Conservation (phyloP, 2,329 filamentous ascomycete species). For the Emergomyces pasteurianus region DNA sequence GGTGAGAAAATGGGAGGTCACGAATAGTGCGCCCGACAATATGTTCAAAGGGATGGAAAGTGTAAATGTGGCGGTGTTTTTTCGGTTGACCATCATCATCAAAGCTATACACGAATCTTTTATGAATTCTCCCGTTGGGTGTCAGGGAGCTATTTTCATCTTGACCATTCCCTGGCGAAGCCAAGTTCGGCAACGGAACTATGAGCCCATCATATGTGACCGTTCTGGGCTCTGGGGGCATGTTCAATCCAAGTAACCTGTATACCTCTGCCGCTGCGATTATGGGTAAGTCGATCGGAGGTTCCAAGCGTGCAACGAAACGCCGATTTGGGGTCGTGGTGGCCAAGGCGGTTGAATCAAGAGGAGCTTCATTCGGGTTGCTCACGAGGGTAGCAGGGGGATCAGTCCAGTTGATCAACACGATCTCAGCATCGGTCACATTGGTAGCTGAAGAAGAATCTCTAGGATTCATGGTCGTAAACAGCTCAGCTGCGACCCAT, state of each 20-base stretch:
- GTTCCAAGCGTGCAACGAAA: slow-evolving; percentile 33
- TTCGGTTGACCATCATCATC: slow-evolving; percentile 19
- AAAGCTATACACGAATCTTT: slow-evolving; percentile 21
- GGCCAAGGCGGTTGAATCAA: slow-evolving; percentile 27
- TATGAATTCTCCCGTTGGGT: slow-evolving; percentile 21
- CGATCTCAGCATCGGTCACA: slow-evolving; percentile 14
- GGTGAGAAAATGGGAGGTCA: slow-evolving; percentile 34
- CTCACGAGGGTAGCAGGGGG: slow-evolving; percentile 25
- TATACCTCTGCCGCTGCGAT: slow-evolving; percentile 31
- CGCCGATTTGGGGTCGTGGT: slow-evolving; percentile 31
- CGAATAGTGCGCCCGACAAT: slow-evolving; percentile 29
- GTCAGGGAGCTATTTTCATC: slow-evolving; percentile 14
- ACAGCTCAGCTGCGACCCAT: slow-evolving; percentile 28
- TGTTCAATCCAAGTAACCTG: slow-evolving; percentile 26
- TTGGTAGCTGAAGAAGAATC: slow-evolving; percentile 14
- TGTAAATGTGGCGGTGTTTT: slow-evolving; percentile 30
- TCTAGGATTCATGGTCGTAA: slow-evolving; percentile 19
- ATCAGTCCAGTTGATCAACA: slow-evolving; percentile 29
- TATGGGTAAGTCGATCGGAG: slow-evolving; percentile 31
- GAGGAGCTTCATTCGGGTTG: slow-evolving; percentile 24
- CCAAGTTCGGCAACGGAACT: slow-evolving; percentile 15
- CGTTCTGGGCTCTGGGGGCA: slow-evolving; percentile 30
- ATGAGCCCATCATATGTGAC: slow-evolving; percentile 28
- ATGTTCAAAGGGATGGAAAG: slow-evolving; percentile 32
- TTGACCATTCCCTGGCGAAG: slow-evolving; percentile 15